Base-by-base conservation (phyloP, 768 basidiomycete species). In the Podaxis rugospora region DNA sequence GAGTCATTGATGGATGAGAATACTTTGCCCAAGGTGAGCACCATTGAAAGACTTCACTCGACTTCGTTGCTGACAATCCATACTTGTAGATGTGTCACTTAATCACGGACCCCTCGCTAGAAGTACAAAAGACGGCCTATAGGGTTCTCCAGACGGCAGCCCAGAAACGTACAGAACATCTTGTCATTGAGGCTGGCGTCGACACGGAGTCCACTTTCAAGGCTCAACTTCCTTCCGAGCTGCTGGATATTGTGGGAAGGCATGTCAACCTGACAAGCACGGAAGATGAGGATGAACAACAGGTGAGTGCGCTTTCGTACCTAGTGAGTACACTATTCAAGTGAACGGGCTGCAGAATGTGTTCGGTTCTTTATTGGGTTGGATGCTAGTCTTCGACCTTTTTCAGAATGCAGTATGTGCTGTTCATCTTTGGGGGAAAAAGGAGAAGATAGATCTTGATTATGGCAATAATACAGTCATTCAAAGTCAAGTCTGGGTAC, bases 321-420 rank as follows among this genome's bases (percentile, higher is more conserved):
- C 14, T 16, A 37, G 14, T 1, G 18, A 16, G 51, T 18, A 16
- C 4, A 27, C 14, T 32, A 35, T 40, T 44, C 39, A 18, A 6
- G 4, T 5, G 23, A 40, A 21, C 3, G 13, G 23, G 14, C 32
- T 28, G n/a, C 57, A 80, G 79, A 78, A 76, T 52, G 68, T 82
- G 1, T 85, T 91, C 63, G 86, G 88, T 3, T 83, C 84, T 63
- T 74, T 97, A n/a, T 80, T 97, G 7, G 83, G 82, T 1, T 97
- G 94, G 95, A 91, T 95, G 88, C 75, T 93, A n/a, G 70, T 88
- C 1, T 88, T 97, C 63, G 92, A 95, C 67, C 76, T 90, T 18
- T 97, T 97, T 72, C 76, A 78, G 25, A 86, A 92, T 70, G 89
- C 93, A 7, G 95, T 95, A 70, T 64, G 92, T 78, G 4, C 23